Percentiles rank a stretch among this genome's conserved stretches.
Conservation (phyloP, 2,329 filamentous ascomycete species). For the Nemania sp. region DNA sequence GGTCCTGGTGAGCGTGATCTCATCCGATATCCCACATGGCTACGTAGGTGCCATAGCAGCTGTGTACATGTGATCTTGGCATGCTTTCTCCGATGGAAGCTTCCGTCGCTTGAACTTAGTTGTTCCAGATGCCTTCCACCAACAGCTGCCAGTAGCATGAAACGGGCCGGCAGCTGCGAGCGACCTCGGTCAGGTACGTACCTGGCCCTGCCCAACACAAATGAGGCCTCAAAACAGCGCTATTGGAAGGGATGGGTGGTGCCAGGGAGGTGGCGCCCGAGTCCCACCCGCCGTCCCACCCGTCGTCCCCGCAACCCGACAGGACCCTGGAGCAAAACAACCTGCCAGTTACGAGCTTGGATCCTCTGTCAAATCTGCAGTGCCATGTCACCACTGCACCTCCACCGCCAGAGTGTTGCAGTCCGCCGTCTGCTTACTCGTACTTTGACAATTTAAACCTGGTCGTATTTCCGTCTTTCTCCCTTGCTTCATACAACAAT, state of each 20-base stretch:
- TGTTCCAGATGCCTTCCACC: background rate
- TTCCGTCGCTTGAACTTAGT: background rate
- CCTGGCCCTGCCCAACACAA: too few species aligned
- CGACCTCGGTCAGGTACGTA: background rate
- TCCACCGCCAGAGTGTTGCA: slow-evolving; percentile 22
- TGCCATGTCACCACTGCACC: slow-evolving; percentile 35
- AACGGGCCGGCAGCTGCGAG: background rate
- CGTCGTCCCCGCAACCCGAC: slow-evolving; percentile 29
- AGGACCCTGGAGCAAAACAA: slow-evolving; percentile 27
- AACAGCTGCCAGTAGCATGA: background rate
- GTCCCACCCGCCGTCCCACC: too few species aligned
- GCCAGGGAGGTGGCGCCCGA: too few species aligned
- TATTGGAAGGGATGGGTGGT: too few species aligned
- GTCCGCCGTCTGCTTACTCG: background rate
- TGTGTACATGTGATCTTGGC: background rate
- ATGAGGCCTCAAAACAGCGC: background rate
- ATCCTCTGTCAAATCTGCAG: slow-evolving; percentile 24
- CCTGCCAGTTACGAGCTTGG: slow-evolving; percentile 22
- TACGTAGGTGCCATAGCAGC: background rate
- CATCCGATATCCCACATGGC: background rate
- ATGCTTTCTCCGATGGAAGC: background rate
- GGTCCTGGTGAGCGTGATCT: slow-evolving; percentile 14
- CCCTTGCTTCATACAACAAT: slow-evolving; percentile 1
- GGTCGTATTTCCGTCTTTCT: background rate
- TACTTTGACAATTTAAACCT: background rate